Evolutionary conservation across 495 filamentous ascomycete genomes (phyloP), one percentile per base, ranked within the genome.

Genomic region (Daldinia decipiens): DNA sequence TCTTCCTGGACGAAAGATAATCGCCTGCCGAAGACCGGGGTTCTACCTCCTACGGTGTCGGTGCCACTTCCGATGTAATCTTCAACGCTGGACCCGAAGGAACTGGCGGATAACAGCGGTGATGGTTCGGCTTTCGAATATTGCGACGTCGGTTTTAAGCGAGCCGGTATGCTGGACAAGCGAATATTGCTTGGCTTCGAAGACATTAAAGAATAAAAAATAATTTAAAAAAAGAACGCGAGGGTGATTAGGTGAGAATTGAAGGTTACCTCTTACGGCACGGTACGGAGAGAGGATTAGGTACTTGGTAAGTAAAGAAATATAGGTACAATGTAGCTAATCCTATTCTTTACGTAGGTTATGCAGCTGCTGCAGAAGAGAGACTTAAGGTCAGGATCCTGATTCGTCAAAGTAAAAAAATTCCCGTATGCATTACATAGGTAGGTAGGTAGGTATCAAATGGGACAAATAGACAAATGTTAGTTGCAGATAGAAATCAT

Each of bases 41-140:
- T 74, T 21, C 71, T 63, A 19, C 67, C 67, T n/a, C 71, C 71
- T 40, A 74, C 71, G 34, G 71, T 74, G 43, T 74, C 71, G 59
- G 71, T 74, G 3, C 71, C 71, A 59, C 71, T 74, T 19, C 71
- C 71, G 62, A 74, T 74, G 19, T 74, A 74, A 38, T 74, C 67
- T 43, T 74, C 71, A 17, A 74, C 40, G 47, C 67, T 70, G 45
- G 71, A 74, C 7, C 71, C 71, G 62, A 59, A 64, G 53, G 71
- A 74, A 66, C 71, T 74, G 26, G 71, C 71, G 4, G 71, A 74
- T n/a, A 65, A 27, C 12, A 65, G 27, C 15, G 71, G 71, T 9
- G 71, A 70, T n/a, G 71, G 71, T 36, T 70, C 71, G 36, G 63
- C 45, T 40, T 15, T 70, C 5, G 71, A 74, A 31, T 70, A 67